Evolutionary conservation across 2,329 filamentous ascomycete species (phyloP), one percentile per base, ranked within the genome.

Genomic region (Ceratocystis alfenasii): DNA sequence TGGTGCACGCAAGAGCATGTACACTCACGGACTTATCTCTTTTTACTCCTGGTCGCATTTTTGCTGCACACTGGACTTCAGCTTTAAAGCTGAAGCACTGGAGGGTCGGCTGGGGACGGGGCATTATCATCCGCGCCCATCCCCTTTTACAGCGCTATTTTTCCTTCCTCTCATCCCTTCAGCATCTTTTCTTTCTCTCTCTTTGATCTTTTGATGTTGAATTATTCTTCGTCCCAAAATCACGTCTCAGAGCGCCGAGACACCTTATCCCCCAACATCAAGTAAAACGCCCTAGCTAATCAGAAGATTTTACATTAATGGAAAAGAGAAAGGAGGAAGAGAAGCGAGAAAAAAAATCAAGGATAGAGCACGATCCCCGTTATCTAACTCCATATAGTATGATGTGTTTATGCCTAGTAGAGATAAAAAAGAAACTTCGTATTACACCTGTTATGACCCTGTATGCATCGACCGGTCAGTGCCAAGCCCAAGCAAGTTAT

Each of bases 41-140:
- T 57, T 57, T 57, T 57, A 30, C 17, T 20, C 33, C 53, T 17
- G 12, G 53, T 57, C 53, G 53, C 28, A 30, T 57, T 57, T 30
- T 8, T 17, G 6, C 22, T 57, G 28, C 53, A 57, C 22, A 12
- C 28, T 17, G 2, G 12, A n/a, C 53, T n/a, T 57, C 53, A 57
- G 53, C 53, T 57, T 57, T n/a, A 30, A 57, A 57, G 53, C 53
- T 57, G 53, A 57, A 53, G 22, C n/a, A 53, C 22, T 20, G 22
- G 22, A 53, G 22, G n/a, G 36, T 53, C 20, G 48, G 48, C 48
- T 53, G 48, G n/a, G 48, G 8, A 10, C n/a, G 48, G 48, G 36
- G 10, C 10, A 41, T 15, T n/a, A 53, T 53, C 20, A 15, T 25
- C 48, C 20, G 48, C 28, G 25, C 7, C 53, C 28, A 57, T 20